Evolutionary conservation across 176 grass and related monocot species (phyloP).

Genomic region (Lolium rigidum): DNA sequence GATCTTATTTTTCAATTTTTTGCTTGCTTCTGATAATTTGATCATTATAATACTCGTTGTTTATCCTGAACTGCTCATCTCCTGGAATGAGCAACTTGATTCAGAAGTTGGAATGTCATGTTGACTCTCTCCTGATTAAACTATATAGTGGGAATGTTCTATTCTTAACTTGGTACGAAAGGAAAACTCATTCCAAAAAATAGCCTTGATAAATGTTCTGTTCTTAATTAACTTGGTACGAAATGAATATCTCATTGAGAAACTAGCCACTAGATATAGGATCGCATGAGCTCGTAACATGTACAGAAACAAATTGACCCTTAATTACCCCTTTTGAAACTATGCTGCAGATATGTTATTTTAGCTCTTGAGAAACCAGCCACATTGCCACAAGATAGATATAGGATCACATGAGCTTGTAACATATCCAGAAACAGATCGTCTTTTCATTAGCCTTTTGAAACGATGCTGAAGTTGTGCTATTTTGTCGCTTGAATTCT

Average conservation of each 20-base stretch:
- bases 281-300: too few species aligned
- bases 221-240: too few species aligned
- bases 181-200: neutral
- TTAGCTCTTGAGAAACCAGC: neutral
- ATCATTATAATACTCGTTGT: neutral
- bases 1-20: too few species aligned
- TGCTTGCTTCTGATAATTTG: neutral
- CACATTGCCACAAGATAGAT: too few species aligned
- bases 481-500: neutral
- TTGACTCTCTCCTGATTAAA: neutral
- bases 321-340: too few species aligned
- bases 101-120: constrained; percentile 1
- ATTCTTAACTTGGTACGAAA: neutral
- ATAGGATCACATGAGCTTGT: neutral
- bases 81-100: neutral
- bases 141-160: neutral
- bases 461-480: neutral
- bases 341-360: too few species aligned
- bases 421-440: neutral
- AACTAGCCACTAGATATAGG: too few species aligned
- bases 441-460: too few species aligned
- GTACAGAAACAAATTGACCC: too few species aligned
- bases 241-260: too few species aligned
- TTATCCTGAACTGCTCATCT: neutral
- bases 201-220: too few species aligned